phyloP scores from a whole-genome alignment of 169 alveolate species.

The Plasmodium coatneyi region DNA sequence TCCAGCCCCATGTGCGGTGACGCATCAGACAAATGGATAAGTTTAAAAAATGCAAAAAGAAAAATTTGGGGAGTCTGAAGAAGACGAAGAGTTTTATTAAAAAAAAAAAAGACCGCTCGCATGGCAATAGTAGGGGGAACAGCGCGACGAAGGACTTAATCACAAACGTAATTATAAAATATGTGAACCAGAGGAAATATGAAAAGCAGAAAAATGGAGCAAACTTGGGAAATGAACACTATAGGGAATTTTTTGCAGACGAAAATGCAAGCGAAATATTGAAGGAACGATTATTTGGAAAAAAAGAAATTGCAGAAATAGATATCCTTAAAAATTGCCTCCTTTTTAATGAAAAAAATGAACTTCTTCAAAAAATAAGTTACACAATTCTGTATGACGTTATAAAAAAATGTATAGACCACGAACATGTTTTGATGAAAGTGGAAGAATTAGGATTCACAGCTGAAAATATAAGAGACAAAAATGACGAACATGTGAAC shows the following conservation, averaged over 20 bases:
- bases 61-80: slow-evolving; percentile 12
- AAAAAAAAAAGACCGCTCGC: neutral
- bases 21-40: slow-evolving; percentile 37
- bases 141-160: slow-evolving; percentile 10
- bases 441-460: slow-evolving; percentile 74
- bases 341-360: slow-evolving; percentile 33
- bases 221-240: neutral
- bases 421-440: slow-evolving; percentile 71
- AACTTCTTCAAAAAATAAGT: slow-evolving; percentile 28
- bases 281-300: slow-evolving; percentile 27
- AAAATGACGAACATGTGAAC: slow-evolving; percentile 48
- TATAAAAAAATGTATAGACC: slow-evolving; percentile 70
- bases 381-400: slow-evolving; percentile 56
- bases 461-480: slow-evolving; percentile 62
- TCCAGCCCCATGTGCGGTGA: neutral
- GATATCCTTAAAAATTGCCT: slow-evolving; percentile 59
- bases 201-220: slow-evolving; percentile 18
- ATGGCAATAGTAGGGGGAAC: neutral
- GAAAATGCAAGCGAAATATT: slow-evolving; percentile 16
- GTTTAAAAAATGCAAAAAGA: slow-evolving; percentile 51
- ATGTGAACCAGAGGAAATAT: slow-evolving; percentile 26
- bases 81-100: slow-evolving; percentile 21
- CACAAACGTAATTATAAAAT: slow-evolving; percentile 55
- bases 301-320: slow-evolving; percentile 21
- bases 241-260: neutral